Evolutionary conservation across 1,139 yeast species (phyloP), one percentile per base, ranked within the genome.

Genomic region (Pichia sp.): DNA sequence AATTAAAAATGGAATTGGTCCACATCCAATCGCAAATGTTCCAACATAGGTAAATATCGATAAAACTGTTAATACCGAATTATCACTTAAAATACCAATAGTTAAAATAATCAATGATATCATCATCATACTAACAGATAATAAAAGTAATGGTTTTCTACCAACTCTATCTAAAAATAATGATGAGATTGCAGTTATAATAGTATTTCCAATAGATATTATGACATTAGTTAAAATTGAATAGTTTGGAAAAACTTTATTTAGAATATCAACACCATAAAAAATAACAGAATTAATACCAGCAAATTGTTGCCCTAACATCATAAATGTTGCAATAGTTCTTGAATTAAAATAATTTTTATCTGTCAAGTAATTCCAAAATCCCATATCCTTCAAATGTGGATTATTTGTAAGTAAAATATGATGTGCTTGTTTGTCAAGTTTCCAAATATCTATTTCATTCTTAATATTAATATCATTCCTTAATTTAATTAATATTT

Each of bases 201-300:
- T 66, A 27, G 83, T 80, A 60, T 90, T 90, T 5, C 83, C 74
- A 4, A 79, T 56, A 2, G 96, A 84, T 34, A 92, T 82, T 43
- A 80, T 62, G 56, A 92, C 80, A 59, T 87, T 89, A 50, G 89
- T 77, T 30, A 72, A 56, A 9, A 85, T 75, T 3, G 96, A 83
- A 47, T 77, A 71, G 23, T 74, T 67, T 3, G 97, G 96, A 54
- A 86, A 73, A 3, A 84, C 69, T 7, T 77, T 69, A 22, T 82
- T 72, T 45, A 92, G 70, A 4, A 90, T 85, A 7, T 87, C 77
- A 4, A 89, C 96, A 4, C 98, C 97, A 61, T 90, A 92, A 61
- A 90, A 87, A 26, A 90, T 79, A 50, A 92, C 87, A 1, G 96
- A 80, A 63, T 92, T 92, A 60, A 92, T 86, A 27, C 98, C 98